phyloP scores from a whole-genome alignment of 441 rosid species.

The Metrosideros polymorpha region DNA sequence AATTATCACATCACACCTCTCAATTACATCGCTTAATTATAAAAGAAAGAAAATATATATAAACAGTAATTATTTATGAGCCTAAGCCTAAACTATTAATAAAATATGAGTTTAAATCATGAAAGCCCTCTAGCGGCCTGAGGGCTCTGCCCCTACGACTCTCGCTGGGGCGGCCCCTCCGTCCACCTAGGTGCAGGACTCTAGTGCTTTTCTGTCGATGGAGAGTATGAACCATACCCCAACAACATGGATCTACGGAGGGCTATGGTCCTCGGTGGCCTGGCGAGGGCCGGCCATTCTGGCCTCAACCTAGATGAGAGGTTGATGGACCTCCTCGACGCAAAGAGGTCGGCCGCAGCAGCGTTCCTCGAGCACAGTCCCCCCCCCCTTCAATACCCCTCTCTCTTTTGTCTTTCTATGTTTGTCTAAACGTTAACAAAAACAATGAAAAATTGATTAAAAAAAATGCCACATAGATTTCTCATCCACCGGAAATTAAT shows the following conservation, averaged over 20 bases:
- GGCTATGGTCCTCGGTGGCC: neutral
- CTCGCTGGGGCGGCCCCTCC: too few species aligned
- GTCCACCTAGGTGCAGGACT: too few species aligned
- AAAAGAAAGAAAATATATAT: too few species aligned
- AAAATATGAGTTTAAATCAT: too few species aligned
- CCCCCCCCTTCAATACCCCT: neutral
- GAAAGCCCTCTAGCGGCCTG: too few species aligned
- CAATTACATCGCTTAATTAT: too few species aligned
- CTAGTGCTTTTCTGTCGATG: too few species aligned
- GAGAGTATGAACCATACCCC: too few species aligned
- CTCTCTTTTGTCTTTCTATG: neutral
- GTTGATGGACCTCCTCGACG: accelerated
- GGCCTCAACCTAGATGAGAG: accelerated
- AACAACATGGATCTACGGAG: neutral
- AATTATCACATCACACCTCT: too few species aligned
- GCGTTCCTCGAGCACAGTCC: neutral
- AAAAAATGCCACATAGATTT: neutral
- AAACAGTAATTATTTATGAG: too few species aligned
- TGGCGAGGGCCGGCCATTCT: neutral
- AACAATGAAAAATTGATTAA: neutral
- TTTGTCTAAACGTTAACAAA: accelerated
- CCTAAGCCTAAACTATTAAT: too few species aligned
- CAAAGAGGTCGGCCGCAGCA: accelerated
- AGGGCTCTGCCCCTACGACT: too few species aligned
- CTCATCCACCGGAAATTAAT: neutral